Base-by-base conservation (phyloP, 495 filamentous ascomycete species). In the Penicillium lagena region DNA sequence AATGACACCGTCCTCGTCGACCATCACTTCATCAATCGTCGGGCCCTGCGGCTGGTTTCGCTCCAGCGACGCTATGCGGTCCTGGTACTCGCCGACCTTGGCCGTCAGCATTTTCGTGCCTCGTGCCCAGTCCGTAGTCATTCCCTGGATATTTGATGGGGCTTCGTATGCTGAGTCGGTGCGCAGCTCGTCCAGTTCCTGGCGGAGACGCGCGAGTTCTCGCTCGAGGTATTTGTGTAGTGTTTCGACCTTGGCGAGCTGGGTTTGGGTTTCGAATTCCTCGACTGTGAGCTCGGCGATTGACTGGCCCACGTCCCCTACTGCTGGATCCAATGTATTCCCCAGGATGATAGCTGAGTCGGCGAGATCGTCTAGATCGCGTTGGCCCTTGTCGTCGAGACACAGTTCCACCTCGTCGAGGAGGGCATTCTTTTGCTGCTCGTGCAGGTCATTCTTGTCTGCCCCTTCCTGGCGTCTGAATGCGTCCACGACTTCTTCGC, bases 111-210 rank as follows among this genome's bases (percentile, higher is more conserved):
- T 56, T 50, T 84, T 85, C 35, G 82, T 75, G 39, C 66, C 70
- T 17, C 83, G 75, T 47, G 77, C 77, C 65, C 77, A 80, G 47
- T 85, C 79, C 0, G 76, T 64, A 29, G 82, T 86, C 51, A 79
- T 68, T 40, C 76, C 72, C 22, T 77, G 70, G 11, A 84, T 68
- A 41, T 75, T 63, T 0, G 70, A 37, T 0, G 76, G 60, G 3
- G 71, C 69, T 29, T 75, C 66, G 54, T 79, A 85, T 12, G 57
- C 60, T 8, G 68, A 58, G 40, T 75, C 67, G 27, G 62, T 58
- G 14, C 67, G 66, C 35, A 77, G 61, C 9, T 58, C 46, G 8
- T 67, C 45, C 22, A 77, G 54, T 33, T 73, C 62, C 7, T 48
- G 40, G 10, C 58, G 65, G 27, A 77, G 47, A 9, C 48, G 40